Percentiles rank a stretch among this genome's conserved stretches.
Evolutionary conservation across 2,329 filamentous ascomycete species (phyloP).

Genomic region (Exophiala lecanii-corni): DNA sequence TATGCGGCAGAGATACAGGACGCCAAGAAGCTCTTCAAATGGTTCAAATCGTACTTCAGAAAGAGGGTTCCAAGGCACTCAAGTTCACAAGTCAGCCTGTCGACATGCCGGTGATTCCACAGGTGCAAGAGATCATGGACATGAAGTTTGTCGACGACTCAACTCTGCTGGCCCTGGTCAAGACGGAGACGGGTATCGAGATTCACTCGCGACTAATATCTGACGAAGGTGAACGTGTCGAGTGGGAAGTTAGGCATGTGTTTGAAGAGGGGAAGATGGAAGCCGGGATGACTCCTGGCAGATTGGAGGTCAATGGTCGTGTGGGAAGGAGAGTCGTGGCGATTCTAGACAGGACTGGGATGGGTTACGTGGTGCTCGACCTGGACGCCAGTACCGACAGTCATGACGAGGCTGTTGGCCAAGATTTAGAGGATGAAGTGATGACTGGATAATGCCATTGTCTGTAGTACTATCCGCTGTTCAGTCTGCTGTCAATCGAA

Average conservation of each 20-base stretch:
- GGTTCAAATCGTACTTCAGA: constrained; percentile 6
- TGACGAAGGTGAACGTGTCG: constrained; percentile 16
- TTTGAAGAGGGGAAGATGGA: constrained; percentile 45
- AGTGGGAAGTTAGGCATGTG: constrained; percentile 40
- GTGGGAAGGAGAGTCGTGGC: constrained; percentile 50
- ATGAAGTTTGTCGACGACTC: constrained; percentile 64
- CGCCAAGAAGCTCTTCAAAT: constrained; percentile 4
- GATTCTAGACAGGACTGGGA: constrained; percentile 50
- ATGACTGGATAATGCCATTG: constrained; percentile 20
- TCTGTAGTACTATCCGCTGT: too few species aligned
- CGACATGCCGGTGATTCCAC: constrained; percentile 14
- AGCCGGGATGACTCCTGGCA: constrained; percentile 37
- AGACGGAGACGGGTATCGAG: constrained; percentile 26
- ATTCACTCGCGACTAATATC: constrained; percentile 11
- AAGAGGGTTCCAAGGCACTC: constrained; percentile 11
- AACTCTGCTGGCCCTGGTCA: constrained; percentile 57
- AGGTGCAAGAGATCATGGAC: constrained; percentile 50
- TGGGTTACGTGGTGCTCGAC: constrained; percentile 54
- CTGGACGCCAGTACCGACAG: constrained; percentile 42
- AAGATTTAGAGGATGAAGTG: constrained; percentile 21
- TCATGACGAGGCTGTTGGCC: constrained; percentile 29
- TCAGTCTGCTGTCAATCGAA: too few species aligned
- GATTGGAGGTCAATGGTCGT: constrained; percentile 53
- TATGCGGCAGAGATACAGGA: constrained; percentile 1
- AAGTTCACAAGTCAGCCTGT: constrained; percentile 1